Base-by-base conservation (phyloP, 176 grass and related monocot genomes). In the Elymus sibiricus region DNA sequence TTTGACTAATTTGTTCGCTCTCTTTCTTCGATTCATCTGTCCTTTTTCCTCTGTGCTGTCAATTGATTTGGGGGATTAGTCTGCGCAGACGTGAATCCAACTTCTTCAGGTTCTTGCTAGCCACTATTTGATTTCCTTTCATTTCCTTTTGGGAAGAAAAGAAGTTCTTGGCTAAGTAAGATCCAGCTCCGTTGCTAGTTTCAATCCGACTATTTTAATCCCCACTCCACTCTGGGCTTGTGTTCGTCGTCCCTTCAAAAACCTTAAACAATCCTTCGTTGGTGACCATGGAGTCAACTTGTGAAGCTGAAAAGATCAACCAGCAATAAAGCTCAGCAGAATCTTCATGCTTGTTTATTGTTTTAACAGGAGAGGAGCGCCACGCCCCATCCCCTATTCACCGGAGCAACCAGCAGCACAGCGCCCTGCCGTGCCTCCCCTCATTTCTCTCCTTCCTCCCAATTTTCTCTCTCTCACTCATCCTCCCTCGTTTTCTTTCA, bases 251-350 rank as follows among this genome's bases (percentile, higher is more conserved):
- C 55, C 79, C 70, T 82, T 77, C 9, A 7, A 83, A 19, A 70
- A 12, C 5, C 29, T 62, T 86, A 90, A 46, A 46, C n/a, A 40
- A 86, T 14, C 46, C 51, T 78, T 29, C 51, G 40, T 64, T 83
- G 42, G 42, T 73, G 81, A 43, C n/a, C 47, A 29, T 87, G 60
- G 46, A 84, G 89, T 91, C 70, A 87, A 91, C 85, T 88, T 76
- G 75, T 8, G 51, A 76, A 83, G 64, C 80, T 35, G 80, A 91
- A 71, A 19, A 75, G 62, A 84, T 91, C 81, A 84, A 91, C 22
- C 25, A 49, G 59, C 39, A 32, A 88, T 84, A 49, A 77, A 76
- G 34, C 37, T 76, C 46, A 25, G 51, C 29, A 76, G 82, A 91
- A 91, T 81, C 82, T 85, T 84, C 70, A 61, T 25, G 61, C 39